phyloP scores from a whole-genome alignment of 2,329 filamentous ascomycete genomes.

The Fusarium sp. region DNA sequence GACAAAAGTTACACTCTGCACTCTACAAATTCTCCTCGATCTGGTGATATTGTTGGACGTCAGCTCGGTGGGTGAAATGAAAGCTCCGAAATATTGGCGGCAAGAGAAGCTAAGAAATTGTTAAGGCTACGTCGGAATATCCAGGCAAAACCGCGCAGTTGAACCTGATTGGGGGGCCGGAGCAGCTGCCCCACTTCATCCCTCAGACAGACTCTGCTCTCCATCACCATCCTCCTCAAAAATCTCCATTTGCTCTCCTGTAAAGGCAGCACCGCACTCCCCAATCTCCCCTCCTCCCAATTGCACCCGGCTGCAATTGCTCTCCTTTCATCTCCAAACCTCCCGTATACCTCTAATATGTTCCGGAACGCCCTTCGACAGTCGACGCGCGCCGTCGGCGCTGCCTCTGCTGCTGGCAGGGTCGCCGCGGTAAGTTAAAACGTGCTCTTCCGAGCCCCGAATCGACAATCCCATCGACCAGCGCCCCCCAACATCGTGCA shows the following conservation, averaged over 20 bases:
- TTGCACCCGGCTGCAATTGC: conserved; percentile 74
- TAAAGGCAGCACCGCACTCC: conserved; percentile 63
- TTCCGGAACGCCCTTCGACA: conserved; percentile 98
- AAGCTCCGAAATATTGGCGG: conserved; percentile 45
- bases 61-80: conserved; percentile 41
- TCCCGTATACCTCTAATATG: conserved; percentile 75
- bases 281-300: conserved; percentile 72
- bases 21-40: neutral
- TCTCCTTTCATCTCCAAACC: conserved; percentile 64
- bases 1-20: neutral
- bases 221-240: conserved; percentile 57
- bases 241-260: conserved; percentile 60
- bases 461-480: conserved; percentile 61
- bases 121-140: conserved; percentile 56
- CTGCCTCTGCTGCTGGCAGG: conserved; percentile 91
- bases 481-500: conserved; percentile 53
- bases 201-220: conserved; percentile 59
- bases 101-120: conserved; percentile 51
- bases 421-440: conserved; percentile 87
- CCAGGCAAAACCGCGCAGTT: conserved; percentile 56
- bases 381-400: conserved; percentile 94
- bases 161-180: conserved; percentile 52
- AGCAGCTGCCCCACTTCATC: conserved; percentile 55
- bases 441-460: conserved; percentile 54
- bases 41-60: conserved; percentile 23